Evolutionary conservation across 192 early-diverging fungal genomes (phyloP).

Genomic region (Radiomyces spectabilis): DNA sequence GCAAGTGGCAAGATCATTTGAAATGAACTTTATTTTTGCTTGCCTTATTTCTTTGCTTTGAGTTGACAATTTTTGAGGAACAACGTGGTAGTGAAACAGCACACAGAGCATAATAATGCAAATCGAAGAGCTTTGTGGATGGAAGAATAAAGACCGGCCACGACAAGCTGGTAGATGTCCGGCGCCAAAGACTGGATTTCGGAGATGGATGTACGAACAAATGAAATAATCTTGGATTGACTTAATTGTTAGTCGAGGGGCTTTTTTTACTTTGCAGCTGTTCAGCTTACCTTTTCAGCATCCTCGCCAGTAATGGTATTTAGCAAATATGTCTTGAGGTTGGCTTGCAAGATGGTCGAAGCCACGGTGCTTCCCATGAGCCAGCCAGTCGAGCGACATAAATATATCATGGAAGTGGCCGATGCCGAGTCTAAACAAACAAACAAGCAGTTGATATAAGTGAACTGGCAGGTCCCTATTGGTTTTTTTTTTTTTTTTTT

Average conservation of each 20-base stretch:
- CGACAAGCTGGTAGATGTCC: slow-evolving; percentile 5
- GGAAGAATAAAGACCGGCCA: not conserved
- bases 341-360: slow-evolving; percentile 28
- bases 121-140: slow-evolving; percentile 9
- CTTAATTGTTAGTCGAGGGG: too few relatives aligned
- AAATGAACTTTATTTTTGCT: too few relatives aligned
- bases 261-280: too few relatives aligned
- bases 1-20: too few relatives aligned
- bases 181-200: slow-evolving; percentile 11
- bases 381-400: slow-evolving; percentile 42
- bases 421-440: slow-evolving; percentile 2
- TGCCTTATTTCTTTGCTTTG: not conserved
- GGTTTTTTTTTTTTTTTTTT: not conserved
- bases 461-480: too few relatives aligned
- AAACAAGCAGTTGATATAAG: too few relatives aligned
- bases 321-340: slow-evolving; percentile 15
- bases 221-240: slow-evolving; percentile 6
- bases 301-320: slow-evolving; percentile 22
- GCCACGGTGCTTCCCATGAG: slow-evolving; percentile 43
- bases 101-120: slow-evolving; percentile 3
- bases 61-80: slow-evolving; percentile 15
- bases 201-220: slow-evolving; percentile 17
- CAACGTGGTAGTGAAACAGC: slow-evolving; percentile 1
- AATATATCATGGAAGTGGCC: slow-evolving; percentile 32
- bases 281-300: slow-evolving; percentile 12